A percentile compares a stretch with the other conserved stretches of the same genome.
phyloP scores from a whole-genome alignment of 2,329 filamentous ascomycete species.

The Cladophialophora immunda region DNA sequence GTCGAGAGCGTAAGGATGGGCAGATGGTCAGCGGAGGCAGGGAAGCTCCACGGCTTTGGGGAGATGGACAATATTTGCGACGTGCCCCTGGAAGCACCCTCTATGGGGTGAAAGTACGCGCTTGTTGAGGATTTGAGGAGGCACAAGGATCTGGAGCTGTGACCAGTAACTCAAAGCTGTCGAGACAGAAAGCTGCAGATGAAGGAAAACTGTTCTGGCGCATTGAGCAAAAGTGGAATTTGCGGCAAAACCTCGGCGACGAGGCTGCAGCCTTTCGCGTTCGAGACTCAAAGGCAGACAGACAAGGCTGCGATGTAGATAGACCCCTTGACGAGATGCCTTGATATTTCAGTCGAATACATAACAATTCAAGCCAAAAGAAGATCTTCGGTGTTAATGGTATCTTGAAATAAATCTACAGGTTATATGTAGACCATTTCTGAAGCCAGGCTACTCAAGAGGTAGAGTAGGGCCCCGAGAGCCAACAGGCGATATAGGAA shows the following conservation, averaged over 20 bases:
- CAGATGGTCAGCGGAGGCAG: background rate
- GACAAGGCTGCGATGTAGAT: too few species aligned
- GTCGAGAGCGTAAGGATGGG: background rate
- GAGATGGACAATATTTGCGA: background rate
- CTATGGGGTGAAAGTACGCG: background rate
- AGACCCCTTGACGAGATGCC: background rate
- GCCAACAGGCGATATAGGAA: background rate
- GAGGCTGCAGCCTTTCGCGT: background rate
- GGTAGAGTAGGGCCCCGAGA: background rate
- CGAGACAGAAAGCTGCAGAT: background rate
- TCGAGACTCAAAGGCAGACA: background rate
- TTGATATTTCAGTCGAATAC: too few species aligned
- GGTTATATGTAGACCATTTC: background rate
- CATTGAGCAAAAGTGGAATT: background rate
- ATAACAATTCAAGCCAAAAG: too few species aligned
- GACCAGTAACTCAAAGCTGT: background rate
- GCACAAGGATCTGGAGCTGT: background rate
- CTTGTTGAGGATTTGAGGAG: background rate
- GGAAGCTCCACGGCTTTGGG: background rate
- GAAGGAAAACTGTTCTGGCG: background rate
- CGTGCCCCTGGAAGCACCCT: background rate
- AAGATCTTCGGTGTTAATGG: background rate
- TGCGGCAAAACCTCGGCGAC: slow-evolving; percentile 14
- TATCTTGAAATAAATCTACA: background rate
- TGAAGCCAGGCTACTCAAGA: background rate